Evolutionary conservation across 1,139 yeast genomes (phyloP), one percentile per base, ranked within the genome.

Genomic region (Insectozyma bohioensis): DNA sequence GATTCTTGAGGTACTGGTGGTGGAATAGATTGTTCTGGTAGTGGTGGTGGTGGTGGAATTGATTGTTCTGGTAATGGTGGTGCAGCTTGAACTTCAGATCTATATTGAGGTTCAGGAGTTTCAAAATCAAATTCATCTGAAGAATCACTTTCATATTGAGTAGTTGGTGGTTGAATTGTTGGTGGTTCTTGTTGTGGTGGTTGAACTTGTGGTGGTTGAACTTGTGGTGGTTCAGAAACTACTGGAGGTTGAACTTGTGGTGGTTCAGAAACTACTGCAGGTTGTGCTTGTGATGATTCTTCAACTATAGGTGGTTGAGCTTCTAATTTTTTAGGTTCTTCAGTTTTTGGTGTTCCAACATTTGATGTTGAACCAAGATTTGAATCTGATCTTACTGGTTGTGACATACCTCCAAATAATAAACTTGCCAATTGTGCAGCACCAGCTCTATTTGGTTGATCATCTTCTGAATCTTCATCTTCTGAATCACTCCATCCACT

Each of bases 401-500:
- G 69, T 1, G 75, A 69, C 82, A 78, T 76, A 3, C 82, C 77
- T 2, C 85, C 82, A 51, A 79, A 77, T 30, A 77, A 61, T 48
- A 78, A 59, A 42, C 78, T 76, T 1, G 86, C 85, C 39, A 80
- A 65, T 36, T 75, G 72, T 2, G 82, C 78, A 10, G 85, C 82
- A 26, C 80, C 80, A 1, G 74, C 69, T 30, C 74, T 63, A 37
- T 71, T 67, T 2, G 72, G 72, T 4, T 48, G 56, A 26, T 66
- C 72, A 20, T 70, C 78, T 16, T 74, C 80, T 14, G 61, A 61
- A 2, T 61, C 63, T 44, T 75, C 78, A 2, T 72, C 78, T 28
- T 77, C 85, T 5, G 72, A 74, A 47, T 76, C 78, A 40, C 78
- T 78, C 84, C 85, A 78, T 43, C 74, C 83, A 35, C 68, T 72